A percentile compares a stretch with the other conserved stretches of the same genome.
Evolutionary conservation across 176 grass and related monocot species (phyloP).

Genomic region (Themeda triandra): DNA sequence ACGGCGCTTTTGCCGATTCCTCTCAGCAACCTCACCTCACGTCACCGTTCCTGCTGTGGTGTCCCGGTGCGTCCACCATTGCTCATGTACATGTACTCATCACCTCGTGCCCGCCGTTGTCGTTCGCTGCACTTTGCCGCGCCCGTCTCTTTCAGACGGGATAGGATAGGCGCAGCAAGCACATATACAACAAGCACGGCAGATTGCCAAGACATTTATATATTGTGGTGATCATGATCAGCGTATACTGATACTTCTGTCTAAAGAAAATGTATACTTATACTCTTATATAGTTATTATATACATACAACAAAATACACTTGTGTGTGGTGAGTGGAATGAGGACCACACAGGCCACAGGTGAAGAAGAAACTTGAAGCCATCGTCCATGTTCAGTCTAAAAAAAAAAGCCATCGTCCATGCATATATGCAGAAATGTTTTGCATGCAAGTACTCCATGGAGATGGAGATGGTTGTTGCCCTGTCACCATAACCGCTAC

Average conservation of each 20-base stretch:
- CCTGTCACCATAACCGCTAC: constrained; percentile 14
- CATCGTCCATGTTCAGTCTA: not conserved
- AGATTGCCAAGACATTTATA: not conserved
- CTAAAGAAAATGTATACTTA: no score
- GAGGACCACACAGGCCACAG: constrained; percentile 24
- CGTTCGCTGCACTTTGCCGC: constrained; percentile 20
- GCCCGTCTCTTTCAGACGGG: not conserved
- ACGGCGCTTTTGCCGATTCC: constrained; percentile 1
- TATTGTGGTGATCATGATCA: not conserved
- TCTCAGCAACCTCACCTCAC: not conserved
- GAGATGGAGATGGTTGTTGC: constrained; percentile 18
- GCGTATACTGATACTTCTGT: not conserved
- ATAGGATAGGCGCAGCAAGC: not conserved
- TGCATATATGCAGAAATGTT: not conserved
- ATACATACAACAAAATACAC: not conserved
- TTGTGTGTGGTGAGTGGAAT: not conserved
- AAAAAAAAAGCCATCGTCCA: not conserved
- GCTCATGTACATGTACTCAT: not conserved
- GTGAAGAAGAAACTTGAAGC: not conserved
- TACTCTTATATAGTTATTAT: not conserved
- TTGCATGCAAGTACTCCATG: not conserved
- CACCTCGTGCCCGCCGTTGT: not conserved
- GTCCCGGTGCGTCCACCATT: not conserved
- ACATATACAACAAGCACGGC: not conserved
- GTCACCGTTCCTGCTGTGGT: not conserved